Percentiles rank a stretch among this genome's conserved stretches.
Conservation (phyloP, 305 asterid genomes). For the Stenogyne calaminthoides region DNA sequence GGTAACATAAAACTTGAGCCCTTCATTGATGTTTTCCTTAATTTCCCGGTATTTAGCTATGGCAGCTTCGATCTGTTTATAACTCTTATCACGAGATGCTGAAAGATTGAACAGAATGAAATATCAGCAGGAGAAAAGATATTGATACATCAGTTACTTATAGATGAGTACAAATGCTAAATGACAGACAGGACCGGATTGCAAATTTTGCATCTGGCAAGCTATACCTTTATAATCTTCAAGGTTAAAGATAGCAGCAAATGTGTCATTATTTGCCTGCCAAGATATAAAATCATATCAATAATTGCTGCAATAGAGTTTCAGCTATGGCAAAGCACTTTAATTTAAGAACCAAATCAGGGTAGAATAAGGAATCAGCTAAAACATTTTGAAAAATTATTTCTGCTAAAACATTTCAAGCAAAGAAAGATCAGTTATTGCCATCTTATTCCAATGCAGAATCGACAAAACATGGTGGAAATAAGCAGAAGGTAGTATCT, state of each 20-base stretch:
- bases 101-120: constrained; percentile 36
- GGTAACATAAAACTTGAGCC: constrained; percentile 87
- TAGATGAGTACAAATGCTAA: not conserved
- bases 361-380: not conserved
- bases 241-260: constrained; percentile 76
- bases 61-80: constrained; percentile 95
- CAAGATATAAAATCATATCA: constrained; percentile 20
- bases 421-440: not conserved
- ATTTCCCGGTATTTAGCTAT: constrained; percentile 81
- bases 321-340: constrained; percentile 1
- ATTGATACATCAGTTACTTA: no score
- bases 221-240: constrained; percentile 94
- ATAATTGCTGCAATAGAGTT: not conserved
- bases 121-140: constrained; percentile 21
- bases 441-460: not conserved
- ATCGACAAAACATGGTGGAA: not conserved
- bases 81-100: constrained; percentile 93
- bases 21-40: constrained; percentile 90
- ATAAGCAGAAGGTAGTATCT: not conserved
- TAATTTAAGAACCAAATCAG: not conserved
- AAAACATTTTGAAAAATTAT: not conserved
- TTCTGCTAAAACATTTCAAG: not conserved
- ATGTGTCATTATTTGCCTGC: constrained; percentile 82
- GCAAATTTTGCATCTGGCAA: not conserved
- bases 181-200: not conserved